phyloP scores from a whole-genome alignment of 2,329 filamentous ascomycete genomes.

The Xylariales sp. region DNA sequence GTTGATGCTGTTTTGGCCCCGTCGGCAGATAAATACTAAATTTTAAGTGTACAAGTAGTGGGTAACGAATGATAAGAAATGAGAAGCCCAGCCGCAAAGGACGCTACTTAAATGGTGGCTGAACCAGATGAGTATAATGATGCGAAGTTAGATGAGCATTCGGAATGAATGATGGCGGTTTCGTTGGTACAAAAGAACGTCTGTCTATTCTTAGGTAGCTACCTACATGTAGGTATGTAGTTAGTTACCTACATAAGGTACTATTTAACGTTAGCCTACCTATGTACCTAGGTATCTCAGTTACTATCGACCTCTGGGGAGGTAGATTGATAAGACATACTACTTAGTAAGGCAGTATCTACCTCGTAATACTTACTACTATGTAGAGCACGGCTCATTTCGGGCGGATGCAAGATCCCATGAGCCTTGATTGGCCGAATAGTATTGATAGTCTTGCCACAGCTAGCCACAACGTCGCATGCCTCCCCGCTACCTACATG shows the following conservation, averaged over 20 bases:
- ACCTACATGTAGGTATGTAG: neutral
- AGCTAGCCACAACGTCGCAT: neutral
- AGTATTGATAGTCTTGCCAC: neutral
- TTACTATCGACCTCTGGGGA: too few species aligned
- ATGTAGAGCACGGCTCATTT: neutral
- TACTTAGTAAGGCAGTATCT: too few species aligned
- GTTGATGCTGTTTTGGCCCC: slow-evolving; percentile 19
- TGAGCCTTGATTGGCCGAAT: neutral
- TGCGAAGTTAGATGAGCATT: slow-evolving; percentile 10
- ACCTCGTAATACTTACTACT: too few species aligned
- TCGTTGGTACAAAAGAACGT: neutral
- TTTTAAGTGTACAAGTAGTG: neutral
- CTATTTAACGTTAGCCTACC: too few species aligned
- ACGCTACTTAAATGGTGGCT: neutral
- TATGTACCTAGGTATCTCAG: too few species aligned
- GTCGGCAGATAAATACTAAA: slow-evolving; percentile 24
- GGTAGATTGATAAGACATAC: too few species aligned
- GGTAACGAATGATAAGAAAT: slow-evolving; percentile 28
- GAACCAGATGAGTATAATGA: slow-evolving; percentile 13
- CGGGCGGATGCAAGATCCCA: slow-evolving; percentile 1
- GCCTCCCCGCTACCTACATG: too few species aligned
- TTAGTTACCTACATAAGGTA: too few species aligned
- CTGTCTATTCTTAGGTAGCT: neutral
- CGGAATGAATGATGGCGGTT: slow-evolving; percentile 6
- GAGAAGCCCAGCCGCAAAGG: neutral